A percentile compares a stretch with the other conserved stretches of the same genome.
phyloP scores from a whole-genome alignment of 345 rosid genomes.

The Aquilaria malaccensis region DNA sequence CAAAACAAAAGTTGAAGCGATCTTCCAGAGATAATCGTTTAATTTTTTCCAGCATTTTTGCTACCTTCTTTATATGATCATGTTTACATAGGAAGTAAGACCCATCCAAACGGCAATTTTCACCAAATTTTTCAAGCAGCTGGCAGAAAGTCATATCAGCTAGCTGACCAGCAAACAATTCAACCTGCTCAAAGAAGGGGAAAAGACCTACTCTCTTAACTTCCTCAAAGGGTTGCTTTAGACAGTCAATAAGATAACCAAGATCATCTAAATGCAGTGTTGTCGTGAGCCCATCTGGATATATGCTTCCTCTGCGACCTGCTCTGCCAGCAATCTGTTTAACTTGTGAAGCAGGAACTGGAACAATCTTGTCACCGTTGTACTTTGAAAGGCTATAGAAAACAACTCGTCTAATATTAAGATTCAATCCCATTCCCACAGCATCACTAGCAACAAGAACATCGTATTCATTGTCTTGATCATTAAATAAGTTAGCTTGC shows the following conservation, averaged over 20 bases:
- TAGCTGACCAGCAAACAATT: constrained; percentile 72
- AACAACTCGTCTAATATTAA: constrained; percentile 84
- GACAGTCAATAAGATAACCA: constrained; percentile 67
- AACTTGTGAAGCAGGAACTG: constrained; percentile 81
- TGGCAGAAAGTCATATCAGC: constrained; percentile 43
- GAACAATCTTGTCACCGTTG: constrained; percentile 77
- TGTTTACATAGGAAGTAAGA: constrained; percentile 80
- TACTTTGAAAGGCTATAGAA: constrained; percentile 68
- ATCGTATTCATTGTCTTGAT: constrained; percentile 81
- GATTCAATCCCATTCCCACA: constrained; percentile 95
- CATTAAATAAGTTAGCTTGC: constrained; percentile 87
- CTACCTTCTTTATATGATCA: constrained; percentile 84
- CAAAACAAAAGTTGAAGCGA: constrained; percentile 92
- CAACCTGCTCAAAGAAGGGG: constrained; percentile 94
- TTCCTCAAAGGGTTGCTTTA: constrained; percentile 78
- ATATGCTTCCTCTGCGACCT: constrained; percentile 85
- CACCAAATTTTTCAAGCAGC: constrained; percentile 70
- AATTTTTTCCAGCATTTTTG: constrained; percentile 90
- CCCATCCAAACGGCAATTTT: constrained; percentile 78
- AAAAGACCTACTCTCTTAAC: constrained; percentile 80
- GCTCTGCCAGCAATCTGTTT: constrained; percentile 99
- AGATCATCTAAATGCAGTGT: constrained; percentile 68
- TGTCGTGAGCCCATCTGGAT: constrained; percentile 87
- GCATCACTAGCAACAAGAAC: constrained; percentile 98
- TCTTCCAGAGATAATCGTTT: constrained; percentile 69